Base-by-base conservation (phyloP, 176 grass and related monocot genomes). In the Oryza punctata region DNA sequence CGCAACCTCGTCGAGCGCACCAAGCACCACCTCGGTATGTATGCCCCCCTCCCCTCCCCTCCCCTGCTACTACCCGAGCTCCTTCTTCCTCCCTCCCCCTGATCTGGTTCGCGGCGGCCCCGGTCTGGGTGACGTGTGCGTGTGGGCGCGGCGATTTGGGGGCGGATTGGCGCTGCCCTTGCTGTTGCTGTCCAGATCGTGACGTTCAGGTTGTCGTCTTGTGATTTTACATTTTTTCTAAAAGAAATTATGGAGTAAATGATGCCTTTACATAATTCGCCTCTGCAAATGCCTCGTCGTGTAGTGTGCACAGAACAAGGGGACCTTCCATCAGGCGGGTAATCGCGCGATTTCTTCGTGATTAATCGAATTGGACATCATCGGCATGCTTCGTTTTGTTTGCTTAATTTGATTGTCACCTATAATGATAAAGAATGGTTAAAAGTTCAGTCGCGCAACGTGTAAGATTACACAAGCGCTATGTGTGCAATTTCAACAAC, bases 1-100 rank as follows among this genome's bases (percentile, higher is more conserved):
- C 78, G 78, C 7, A 88, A 82, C 14, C 94, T 97, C 64, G 57
- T 94, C 30, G 91, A 97, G 49, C 88, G 91, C 82, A 97, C 91
- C 78, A 97, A 91, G 74, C 89, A 94, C 82, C 94, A 97, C 77
- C 84, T 97, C 37, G 94, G 94, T 97, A 88, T 12, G 60, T 35
- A 35, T 5, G 4, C 32, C 18, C 16, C 50, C 1, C 13, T 18
- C 14, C 50, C 2, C 4, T 15, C 47, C 2, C 1, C 47, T 3
- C 25, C 14, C 47, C 0, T 38, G 10, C 4, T 35, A 35, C 5
- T 35, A 35, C 33, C 33, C 33, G 5, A 35, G 32, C 32, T 33
- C 32, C 33, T 35, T 35, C 33, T 23, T 59, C 5, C 7, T 23
- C 21, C 14, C 6, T 12, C 38, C 6, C 18, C 38, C 18, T 50